phyloP scores from a whole-genome alignment of 352 stramenopile species.

The Thalassiosira livingstoniorum region DNA sequence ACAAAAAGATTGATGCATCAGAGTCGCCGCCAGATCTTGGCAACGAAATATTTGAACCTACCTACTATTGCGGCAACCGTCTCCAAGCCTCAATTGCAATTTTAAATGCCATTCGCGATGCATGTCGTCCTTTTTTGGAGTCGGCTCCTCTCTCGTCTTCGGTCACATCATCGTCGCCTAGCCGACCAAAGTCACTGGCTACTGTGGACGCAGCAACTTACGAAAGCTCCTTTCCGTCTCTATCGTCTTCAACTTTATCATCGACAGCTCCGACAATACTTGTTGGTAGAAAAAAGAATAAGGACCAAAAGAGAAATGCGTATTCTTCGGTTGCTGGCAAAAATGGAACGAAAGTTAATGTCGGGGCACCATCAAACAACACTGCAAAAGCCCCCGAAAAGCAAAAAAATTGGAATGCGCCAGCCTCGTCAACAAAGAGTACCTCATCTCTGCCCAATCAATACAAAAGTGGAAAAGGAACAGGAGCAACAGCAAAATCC shows the following conservation, averaged over 20 bases:
- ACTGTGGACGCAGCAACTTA: conserved; percentile 25
- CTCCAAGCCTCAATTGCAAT: conserved; percentile 69
- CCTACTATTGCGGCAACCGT: conserved; percentile 40
- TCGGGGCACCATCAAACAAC: too few species aligned
- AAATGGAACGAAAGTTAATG: too few species aligned
- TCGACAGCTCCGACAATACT: conserved; percentile 46
- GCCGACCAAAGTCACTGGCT: neutral
- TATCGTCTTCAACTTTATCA: conserved; percentile 34
- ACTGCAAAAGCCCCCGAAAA: too few species aligned
- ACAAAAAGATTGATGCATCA: neutral
- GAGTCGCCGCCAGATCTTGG: neutral
- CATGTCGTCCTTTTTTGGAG: conserved; percentile 68
- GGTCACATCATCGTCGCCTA: conserved; percentile 17
- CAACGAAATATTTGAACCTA: neutral
- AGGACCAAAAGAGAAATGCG: conserved; percentile 8
- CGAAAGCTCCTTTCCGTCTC: conserved; percentile 66
- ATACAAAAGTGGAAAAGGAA: too few species aligned
- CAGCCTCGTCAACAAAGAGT: too few species aligned
- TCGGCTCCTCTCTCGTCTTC: conserved; percentile 5
- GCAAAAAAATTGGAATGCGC: too few species aligned
- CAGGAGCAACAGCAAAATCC: neutral
- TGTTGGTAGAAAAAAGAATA: conserved; percentile 46
- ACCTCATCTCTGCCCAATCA: too few species aligned
- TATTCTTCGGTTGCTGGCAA: neutral
- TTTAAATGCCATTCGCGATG: conserved; percentile 82